phyloP scores from a whole-genome alignment of 441 rosid genomes.

The Iberis amara region DNA sequence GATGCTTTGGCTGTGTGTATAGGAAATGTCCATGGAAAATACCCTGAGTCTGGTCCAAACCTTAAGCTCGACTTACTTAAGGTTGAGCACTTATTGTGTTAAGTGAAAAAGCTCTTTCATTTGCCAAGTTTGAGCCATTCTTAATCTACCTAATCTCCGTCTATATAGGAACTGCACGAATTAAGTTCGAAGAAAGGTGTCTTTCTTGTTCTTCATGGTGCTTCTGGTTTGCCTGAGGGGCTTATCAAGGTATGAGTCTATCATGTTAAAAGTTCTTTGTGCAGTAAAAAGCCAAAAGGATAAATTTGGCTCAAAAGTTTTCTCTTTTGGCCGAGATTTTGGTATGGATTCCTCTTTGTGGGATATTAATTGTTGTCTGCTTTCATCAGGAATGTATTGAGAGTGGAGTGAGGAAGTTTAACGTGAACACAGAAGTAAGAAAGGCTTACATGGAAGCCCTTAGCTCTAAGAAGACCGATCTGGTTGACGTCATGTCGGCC shows the following conservation, averaged over 20 bases:
- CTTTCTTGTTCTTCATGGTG: slow-evolving; percentile 84
- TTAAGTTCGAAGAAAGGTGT: slow-evolving; percentile 73
- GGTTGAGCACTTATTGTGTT: slow-evolving; percentile 36
- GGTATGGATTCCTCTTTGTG: slow-evolving; percentile 3
- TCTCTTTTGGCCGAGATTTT: background rate
- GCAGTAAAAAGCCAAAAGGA: background rate
- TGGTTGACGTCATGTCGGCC: slow-evolving; percentile 67
- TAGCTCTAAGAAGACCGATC: slow-evolving; percentile 32
- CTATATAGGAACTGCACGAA: slow-evolving; percentile 54
- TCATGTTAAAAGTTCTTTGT: background rate
- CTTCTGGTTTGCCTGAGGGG: slow-evolving; percentile 74
- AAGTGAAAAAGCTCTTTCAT: background rate
- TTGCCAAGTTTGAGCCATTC: slow-evolving; percentile 1
- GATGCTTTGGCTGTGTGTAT: slow-evolving; percentile 96
- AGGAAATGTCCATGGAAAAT: slow-evolving; percentile 95
- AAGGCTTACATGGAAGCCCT: slow-evolving; percentile 75
- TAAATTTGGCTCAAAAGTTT: background rate
- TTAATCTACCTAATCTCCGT: slow-evolving; percentile 14
- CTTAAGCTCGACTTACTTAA: slow-evolving; percentile 82
- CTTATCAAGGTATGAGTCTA: slow-evolving; percentile 60
- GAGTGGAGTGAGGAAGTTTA: slow-evolving; percentile 80
- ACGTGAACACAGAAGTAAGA: slow-evolving; percentile 79
- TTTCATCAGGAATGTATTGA: slow-evolving; percentile 59
- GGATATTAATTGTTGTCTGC: slow-evolving; percentile 12
- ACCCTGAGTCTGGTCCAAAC: slow-evolving; percentile 81